A percentile compares a stretch with the other conserved stretches of the same genome.
These are phyloP conservation scores for Hemisphaericaspora nanyangensis DNA, from an alignment of 805 yeast genomes.

Conservation along the genomic window DNA sequence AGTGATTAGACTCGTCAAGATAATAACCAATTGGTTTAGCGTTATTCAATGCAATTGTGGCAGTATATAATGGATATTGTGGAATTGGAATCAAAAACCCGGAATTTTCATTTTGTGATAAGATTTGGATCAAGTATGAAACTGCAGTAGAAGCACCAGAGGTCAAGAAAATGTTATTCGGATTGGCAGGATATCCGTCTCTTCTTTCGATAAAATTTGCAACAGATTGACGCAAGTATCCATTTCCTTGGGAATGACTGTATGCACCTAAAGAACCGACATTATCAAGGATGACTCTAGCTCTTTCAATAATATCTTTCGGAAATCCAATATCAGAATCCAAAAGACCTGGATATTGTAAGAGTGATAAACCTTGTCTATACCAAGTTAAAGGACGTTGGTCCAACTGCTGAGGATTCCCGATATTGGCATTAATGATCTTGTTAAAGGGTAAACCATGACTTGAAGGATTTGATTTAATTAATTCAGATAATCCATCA, in stretches of 20 bases:
- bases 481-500: conserved; percentile 65
- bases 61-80: conserved; percentile 95
- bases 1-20: conserved; percentile 71
- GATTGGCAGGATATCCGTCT: conserved; percentile 64
- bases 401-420: conserved; percentile 96
- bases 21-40: conserved; percentile 84
- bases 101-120: conserved; percentile 62
- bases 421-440: conserved; percentile 89
- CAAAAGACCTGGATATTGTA: conserved; percentile 79
- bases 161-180: conserved; percentile 77
- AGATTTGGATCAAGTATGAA: conserved; percentile 65
- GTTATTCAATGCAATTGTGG: conserved; percentile 81
- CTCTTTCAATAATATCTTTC: conserved; percentile 70
- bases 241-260: conserved; percentile 88
- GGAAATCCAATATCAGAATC: conserved; percentile 42
- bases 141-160: conserved; percentile 96
- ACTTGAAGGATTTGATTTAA: conserved; percentile 46
- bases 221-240: conserved; percentile 65
- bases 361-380: conserved; percentile 80
- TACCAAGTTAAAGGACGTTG: conserved; percentile 95
- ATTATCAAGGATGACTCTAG: conserved; percentile 52
- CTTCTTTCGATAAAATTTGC: conserved; percentile 76
- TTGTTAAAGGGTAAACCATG: conserved; percentile 68
- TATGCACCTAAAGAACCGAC: conserved; percentile 92
- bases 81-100: conserved; percentile 95